Percentiles rank a stretch among this genome's conserved stretches.
These are phyloP conservation scores for Fusarium xyrophilum DNA, from an alignment of 2,329 filamentous ascomycete genomes.

Conservation along the genomic window DNA sequence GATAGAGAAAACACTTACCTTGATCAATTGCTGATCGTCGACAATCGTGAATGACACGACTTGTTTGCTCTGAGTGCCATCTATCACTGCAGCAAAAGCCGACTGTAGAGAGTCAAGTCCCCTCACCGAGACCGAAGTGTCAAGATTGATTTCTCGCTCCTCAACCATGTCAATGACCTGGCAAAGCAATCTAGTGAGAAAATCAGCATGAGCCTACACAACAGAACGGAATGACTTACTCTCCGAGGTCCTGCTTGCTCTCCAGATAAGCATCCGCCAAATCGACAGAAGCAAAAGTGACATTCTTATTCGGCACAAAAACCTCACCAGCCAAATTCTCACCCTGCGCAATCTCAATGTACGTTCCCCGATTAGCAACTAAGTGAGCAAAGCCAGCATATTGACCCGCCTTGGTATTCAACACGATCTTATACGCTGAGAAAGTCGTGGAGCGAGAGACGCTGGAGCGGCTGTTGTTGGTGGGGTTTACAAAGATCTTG, in stretches of 20 bases:
- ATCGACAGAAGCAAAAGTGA: conserved; percentile 37
- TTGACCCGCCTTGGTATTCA: conserved; percentile 29
- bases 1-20: background rate
- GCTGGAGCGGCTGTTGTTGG: conserved; percentile 5
- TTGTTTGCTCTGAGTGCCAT: conserved; percentile 15
- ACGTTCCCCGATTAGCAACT: conserved; percentile 29
- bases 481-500: conserved; percentile 15
- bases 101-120: conserved; percentile 15
- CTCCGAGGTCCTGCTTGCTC: conserved; percentile 23
- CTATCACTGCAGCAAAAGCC: conserved; percentile 13
- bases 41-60: conserved; percentile 16
- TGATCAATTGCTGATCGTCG: conserved; percentile 17
- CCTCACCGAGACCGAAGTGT: conserved; percentile 9
- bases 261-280: conserved; percentile 29
- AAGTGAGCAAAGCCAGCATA: conserved; percentile 28
- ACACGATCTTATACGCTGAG: conserved; percentile 24
- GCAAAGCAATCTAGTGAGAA: conserved; percentile 9
- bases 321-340: conserved; percentile 3
- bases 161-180: conserved; percentile 21
- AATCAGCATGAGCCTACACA: background rate
- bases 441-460: conserved; percentile 10
- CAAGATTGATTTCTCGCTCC: conserved; percentile 5
- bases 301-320: conserved; percentile 26
- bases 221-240: background rate
- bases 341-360: conserved; percentile 22